Percentiles rank a stretch among this genome's conserved stretches.
phyloP scores from a whole-genome alignment of 148 eudicot species.

The Amaranthus palmeri region DNA sequence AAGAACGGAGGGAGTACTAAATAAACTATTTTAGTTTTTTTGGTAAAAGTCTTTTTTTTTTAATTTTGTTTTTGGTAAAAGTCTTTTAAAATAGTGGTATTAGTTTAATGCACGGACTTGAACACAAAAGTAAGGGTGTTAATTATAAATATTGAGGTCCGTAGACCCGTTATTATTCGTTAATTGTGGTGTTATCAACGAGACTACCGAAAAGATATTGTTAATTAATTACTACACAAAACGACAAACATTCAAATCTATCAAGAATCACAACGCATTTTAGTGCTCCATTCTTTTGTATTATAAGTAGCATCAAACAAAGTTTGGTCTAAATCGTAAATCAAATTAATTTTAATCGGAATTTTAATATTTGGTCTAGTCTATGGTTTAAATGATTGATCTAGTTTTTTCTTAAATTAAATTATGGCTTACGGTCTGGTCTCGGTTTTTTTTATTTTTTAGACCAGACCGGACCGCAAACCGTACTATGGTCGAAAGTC shows the following conservation, averaged over 20 bases:
- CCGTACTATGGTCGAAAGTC: too few species aligned
- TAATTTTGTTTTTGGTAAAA: not conserved
- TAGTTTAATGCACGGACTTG: constrained; percentile 5
- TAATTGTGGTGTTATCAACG: constrained; percentile 15
- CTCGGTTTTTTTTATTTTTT: too few species aligned
- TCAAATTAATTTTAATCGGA: too few species aligned
- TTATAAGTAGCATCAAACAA: constrained; percentile 1
- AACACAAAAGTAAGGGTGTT: not conserved
- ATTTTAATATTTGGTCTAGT: too few species aligned
- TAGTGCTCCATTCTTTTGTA: constrained; percentile 13
- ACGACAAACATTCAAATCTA: constrained; percentile 22
- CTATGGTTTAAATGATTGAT: too few species aligned
- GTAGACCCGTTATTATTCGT: constrained; percentile 13
- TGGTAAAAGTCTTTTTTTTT: not conserved
- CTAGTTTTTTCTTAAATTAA: too few species aligned
- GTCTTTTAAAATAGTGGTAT: not conserved
- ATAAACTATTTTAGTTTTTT: too few species aligned
- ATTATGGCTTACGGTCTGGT: too few species aligned
- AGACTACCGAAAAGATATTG: constrained; percentile 13
- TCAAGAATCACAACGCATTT: not conserved
- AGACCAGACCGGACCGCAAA: too few species aligned
- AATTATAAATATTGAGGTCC: constrained; percentile 3
- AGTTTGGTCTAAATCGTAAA: too few species aligned
- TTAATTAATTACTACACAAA: constrained; percentile 1
- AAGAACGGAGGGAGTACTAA: too few species aligned